A percentile compares a stretch with the other conserved stretches of the same genome.
phyloP scores from a whole-genome alignment of 208 protist genomes.

The Phytomonas sp. region DNA sequence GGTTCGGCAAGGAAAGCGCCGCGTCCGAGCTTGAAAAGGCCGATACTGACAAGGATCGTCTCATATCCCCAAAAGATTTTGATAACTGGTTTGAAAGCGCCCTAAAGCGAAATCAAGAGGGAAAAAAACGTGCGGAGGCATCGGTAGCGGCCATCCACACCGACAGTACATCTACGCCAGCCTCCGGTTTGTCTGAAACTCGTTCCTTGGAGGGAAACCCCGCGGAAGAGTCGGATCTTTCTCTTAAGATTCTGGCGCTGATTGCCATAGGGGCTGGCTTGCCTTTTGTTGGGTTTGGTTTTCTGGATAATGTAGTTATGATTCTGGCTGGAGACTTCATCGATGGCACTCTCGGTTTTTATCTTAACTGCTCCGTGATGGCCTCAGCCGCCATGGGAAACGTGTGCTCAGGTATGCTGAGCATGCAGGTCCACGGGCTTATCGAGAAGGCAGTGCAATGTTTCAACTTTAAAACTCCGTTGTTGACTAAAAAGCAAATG shows the following conservation, averaged over 20 bases:
- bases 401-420: constrained; percentile 77
- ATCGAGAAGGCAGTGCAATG: constrained; percentile 83
- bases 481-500: constrained; percentile 82
- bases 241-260: constrained; percentile 31
- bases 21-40: constrained; percentile 69
- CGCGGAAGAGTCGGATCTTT: not conserved
- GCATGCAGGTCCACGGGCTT: constrained; percentile 88
- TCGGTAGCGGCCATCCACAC: not conserved
- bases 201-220: constrained; percentile 9
- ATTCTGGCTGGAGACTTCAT: constrained; percentile 88
- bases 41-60: constrained; percentile 70
- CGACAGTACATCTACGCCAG: not conserved
- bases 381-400: constrained; percentile 90
- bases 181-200: constrained; percentile 6
- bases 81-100: constrained; percentile 86
- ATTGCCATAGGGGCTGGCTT: constrained; percentile 76
- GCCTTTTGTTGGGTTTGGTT: constrained; percentile 89
- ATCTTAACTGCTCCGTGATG: constrained; percentile 86
- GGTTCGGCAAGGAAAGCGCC: constrained; percentile 86
- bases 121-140: constrained; percentile 9
- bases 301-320: constrained; percentile 88
- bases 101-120: constrained; percentile 50
- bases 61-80: constrained; percentile 87
- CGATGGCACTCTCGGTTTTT: constrained; percentile 75
- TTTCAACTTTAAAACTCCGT: constrained; percentile 59